These are phyloP conservation scores for Polygonum aviculare DNA, from an alignment of 148 eudicot species.

Conservation along the genomic window DNA sequence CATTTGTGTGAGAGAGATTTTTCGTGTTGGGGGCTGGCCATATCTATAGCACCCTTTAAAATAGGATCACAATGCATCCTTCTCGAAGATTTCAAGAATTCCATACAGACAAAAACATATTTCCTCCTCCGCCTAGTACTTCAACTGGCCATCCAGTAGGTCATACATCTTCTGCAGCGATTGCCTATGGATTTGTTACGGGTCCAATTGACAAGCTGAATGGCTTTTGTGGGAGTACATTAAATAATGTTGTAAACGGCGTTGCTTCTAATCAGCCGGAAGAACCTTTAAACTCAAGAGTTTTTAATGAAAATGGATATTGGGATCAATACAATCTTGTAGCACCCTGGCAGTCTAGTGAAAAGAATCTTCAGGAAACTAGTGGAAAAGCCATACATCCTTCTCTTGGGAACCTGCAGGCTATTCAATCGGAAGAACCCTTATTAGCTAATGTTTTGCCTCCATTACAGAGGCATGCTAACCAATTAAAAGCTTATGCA, in stretches of 20 bases:
- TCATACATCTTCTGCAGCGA: conserved; percentile 11
- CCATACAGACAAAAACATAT: conserved; percentile 17
- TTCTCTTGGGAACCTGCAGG: conserved; percentile 27
- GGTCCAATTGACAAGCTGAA: conserved; percentile 17
- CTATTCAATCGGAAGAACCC: conserved; percentile 16
- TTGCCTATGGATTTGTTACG: conserved; percentile 14
- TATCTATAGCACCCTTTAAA: not conserved
- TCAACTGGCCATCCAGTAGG: conserved; percentile 10
- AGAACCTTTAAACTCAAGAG: conserved; percentile 15
- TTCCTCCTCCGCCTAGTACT: conserved; percentile 18
- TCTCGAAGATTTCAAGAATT: conserved; percentile 15
- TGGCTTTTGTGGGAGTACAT: conserved; percentile 8
- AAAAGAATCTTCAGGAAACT: conserved; percentile 17
- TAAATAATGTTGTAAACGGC: conserved; percentile 16
- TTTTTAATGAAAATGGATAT: conserved; percentile 17
- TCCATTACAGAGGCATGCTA: not conserved
- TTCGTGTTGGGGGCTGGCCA: not conserved
- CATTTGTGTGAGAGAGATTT: not conserved
- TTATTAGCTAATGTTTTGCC: conserved; percentile 15
- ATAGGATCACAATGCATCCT: not conserved
- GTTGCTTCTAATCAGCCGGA: conserved; percentile 15
- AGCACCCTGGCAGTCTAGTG: conserved; percentile 16
- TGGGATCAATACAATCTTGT: conserved; percentile 19
- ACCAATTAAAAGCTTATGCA: conserved; percentile 3
- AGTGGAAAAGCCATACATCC: conserved; percentile 13